These are phyloP conservation scores for Chionographis japonica DNA, from an alignment of 106 monocot species.

Conservation along the genomic window DNA sequence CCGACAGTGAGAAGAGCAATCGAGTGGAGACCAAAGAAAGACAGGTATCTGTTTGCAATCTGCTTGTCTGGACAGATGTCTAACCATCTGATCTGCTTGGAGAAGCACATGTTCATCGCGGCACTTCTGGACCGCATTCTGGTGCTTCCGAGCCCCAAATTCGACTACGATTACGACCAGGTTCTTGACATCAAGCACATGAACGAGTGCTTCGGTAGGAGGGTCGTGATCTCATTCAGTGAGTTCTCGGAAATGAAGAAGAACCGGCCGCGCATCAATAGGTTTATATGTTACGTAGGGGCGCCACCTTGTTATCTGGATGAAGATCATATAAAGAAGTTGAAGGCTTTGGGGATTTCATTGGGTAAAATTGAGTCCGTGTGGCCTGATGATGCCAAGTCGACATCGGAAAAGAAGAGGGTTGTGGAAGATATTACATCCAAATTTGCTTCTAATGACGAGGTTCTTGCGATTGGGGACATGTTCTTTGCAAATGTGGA, in stretches of 20 bases:
- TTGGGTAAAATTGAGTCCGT: constrained; percentile 66
- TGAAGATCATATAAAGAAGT: constrained; percentile 77
- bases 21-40: constrained; percentile 82
- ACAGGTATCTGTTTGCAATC: constrained; percentile 76
- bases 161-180: constrained; percentile 80
- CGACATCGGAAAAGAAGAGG: constrained; percentile 59
- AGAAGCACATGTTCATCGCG: constrained; percentile 98
- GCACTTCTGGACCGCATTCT: constrained; percentile 69
- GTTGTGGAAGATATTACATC: constrained; percentile 51
- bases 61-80: constrained; percentile 95
- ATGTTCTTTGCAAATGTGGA: constrained; percentile 96
- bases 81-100: constrained; percentile 92
- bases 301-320: constrained; percentile 80
- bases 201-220: constrained; percentile 76
- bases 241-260: constrained; percentile 56
- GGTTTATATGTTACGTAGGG: constrained; percentile 83
- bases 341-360: constrained; percentile 64
- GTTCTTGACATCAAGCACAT: constrained; percentile 81
- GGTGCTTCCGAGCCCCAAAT: constrained; percentile 68
- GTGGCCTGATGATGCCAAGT: constrained; percentile 86
- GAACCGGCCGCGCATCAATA: constrained; percentile 67
- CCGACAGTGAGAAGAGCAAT: constrained; percentile 41
- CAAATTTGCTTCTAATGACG: constrained; percentile 71
- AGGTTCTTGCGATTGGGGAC: constrained; percentile 91
- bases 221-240: constrained; percentile 68